Base-by-base conservation (phyloP, 176 grass and related monocot species). In the Oryza longistaminata region DNA sequence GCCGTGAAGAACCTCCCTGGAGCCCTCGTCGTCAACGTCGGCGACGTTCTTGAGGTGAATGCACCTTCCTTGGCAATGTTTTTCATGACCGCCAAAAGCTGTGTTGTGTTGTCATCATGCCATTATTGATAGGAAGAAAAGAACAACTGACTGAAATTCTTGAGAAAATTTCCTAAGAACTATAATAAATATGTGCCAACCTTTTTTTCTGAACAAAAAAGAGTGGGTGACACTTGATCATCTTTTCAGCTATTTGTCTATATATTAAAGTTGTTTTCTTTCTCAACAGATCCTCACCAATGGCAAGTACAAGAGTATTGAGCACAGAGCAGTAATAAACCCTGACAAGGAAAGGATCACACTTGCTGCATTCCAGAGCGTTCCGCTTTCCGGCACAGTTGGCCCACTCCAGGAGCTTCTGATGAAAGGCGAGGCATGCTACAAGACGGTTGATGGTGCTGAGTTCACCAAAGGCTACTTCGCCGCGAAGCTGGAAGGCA, bases 381-480 rank as follows among this genome's bases (percentile, higher is more conserved):
- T 64, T 1, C 5, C 69, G 12, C 71, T 90, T 53, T 76, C 35
- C 81, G 79, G 88, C 43, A 87, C 71, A 9, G 66, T 90, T 43
- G 88, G 91, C 7, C 91, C 91, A 25, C 69, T 93, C 45, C 64
- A 76, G 62, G 68, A 88, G 64, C 68, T 93, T 22, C n/a, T 88
- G 13, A 76, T 49, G 48, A 49, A 58, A 39, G 69, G 61, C 46
- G 19, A 78, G 15, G 46, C 77, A 8, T 46, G 48, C 22, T 93
- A 85, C 85, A 93, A 85, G 72, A 29, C 48, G 3, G 17, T 85
- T 33, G 77, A 81, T 17, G 79, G 81, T 19, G 22, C 64, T 42
- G 88, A 85, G 55, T 93, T 77, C 78, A 71, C 80, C 27, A 88
- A 90, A 76, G 88, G 76, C 11, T 90, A 85, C 79, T 88, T 93